Evolutionary conservation across 2,329 filamentous ascomycete species (phyloP).

Genomic region (Colletotrichum kahawae): DNA sequence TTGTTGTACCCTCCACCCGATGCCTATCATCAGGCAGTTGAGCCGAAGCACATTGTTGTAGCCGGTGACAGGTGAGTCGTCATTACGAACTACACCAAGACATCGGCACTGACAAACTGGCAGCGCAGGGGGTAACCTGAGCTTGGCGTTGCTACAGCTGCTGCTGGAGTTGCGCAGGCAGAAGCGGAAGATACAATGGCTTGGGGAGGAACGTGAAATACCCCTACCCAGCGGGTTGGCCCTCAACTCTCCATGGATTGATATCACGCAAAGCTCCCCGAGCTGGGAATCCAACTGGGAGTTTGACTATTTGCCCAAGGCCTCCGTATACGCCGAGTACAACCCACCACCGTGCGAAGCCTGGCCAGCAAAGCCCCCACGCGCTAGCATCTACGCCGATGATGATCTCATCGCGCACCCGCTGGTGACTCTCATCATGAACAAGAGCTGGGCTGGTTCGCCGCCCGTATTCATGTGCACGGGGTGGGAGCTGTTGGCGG

Average conservation of each 20-base stretch:
- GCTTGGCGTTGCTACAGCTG: constrained; percentile 69
- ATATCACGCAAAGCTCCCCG: constrained; percentile 68
- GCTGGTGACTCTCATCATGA: constrained; percentile 67
- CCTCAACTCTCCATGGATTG: constrained; percentile 72
- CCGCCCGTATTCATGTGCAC: constrained; percentile 73
- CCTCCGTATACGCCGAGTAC: constrained; percentile 31
- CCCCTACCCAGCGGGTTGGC: constrained; percentile 72
- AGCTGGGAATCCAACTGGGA: constrained; percentile 55
- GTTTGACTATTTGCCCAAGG: constrained; percentile 70
- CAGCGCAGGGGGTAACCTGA: constrained; percentile 76
- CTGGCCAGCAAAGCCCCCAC: constrained; percentile 63
- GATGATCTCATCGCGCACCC: constrained; percentile 67
- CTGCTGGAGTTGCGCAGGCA: constrained; percentile 65
- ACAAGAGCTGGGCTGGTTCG: constrained; percentile 61
- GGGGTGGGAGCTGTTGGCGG: constrained; percentile 74
- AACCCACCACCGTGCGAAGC: constrained; percentile 49
- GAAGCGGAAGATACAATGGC: constrained; percentile 58
- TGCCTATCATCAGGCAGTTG: constrained; percentile 69
- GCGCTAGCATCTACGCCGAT: constrained; percentile 58
- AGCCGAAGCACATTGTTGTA: constrained; percentile 70
- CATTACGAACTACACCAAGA: background rate
- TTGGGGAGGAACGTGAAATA: constrained; percentile 61
- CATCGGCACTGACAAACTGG: background rate
- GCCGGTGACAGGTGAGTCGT: constrained; percentile 66
- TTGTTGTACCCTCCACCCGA: constrained; percentile 74